Base-by-base conservation (phyloP, 768 basidiomycete species). In the Lyophyllum semitale region DNA sequence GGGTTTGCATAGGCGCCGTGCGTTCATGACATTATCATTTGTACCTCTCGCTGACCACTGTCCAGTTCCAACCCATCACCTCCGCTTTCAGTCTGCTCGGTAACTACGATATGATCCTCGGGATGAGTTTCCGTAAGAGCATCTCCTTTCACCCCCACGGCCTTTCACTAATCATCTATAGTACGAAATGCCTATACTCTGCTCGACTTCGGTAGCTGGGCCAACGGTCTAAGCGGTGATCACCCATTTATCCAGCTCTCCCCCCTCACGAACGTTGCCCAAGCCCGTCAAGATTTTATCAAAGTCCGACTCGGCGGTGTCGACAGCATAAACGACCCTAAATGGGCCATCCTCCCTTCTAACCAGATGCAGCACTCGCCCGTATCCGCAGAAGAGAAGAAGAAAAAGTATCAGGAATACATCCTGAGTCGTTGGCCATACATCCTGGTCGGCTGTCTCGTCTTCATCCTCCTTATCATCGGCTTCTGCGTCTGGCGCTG, bases 31-130 rank as follows among this genome's bases (percentile, higher is more conserved):
- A 18, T 43, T 17, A 4, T 22, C 11, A 37, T 29, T 22, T 27
- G 55, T 43, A 17, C 0, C 18, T 9, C 8, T 27, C 26, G 41
- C 25, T 27, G 54, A 66, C 44, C 68, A n/a, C 22, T 26, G 12
- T 54, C 33, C 60, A 90, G 83, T 93, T 90, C 77, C 91, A 93
- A 77, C 91, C 90, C 2, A 89, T 91, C 59, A 89, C 89, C 13
- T 82, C 84, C 3, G 88, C 89, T 4, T 90, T 91, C 72, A 86
- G 87, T 73, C 59, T 90, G 38, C 79, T 89, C 25, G 87, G 89
- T 59, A 79, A 87, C 65, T 93, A 89, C 59, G 90, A 93, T 61
- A 85, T 91, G 77, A 89, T 92, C 62, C 78, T 91, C 46, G 90
- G 90, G 59, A 90, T 91, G 88, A 80, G 80, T 51, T 90, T 92